phyloP scores from a whole-genome alignment of 768 basidiomycete species.

The Baorangia bicolor region DNA sequence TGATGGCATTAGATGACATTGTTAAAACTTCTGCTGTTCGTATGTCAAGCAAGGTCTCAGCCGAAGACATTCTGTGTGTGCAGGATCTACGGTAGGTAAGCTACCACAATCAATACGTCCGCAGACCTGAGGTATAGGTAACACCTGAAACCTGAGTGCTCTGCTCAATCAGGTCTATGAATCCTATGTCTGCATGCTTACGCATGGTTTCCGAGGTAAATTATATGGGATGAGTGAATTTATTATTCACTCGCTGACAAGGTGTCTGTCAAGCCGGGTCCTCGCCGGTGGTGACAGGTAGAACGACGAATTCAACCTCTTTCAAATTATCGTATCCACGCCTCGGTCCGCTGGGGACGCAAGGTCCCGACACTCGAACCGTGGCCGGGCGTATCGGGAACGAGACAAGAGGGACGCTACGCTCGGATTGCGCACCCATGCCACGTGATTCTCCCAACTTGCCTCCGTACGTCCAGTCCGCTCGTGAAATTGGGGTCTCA shows the following conservation, averaged over 20 bases:
- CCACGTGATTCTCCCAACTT: not conserved
- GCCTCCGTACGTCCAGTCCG: not conserved
- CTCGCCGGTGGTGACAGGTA: not conserved
- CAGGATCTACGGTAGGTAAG: not conserved
- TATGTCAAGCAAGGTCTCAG: not conserved
- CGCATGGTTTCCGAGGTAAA: not conserved
- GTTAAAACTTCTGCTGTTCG: not conserved
- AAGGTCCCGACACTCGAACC: conserved; percentile 8
- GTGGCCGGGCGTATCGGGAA: conserved; percentile 3
- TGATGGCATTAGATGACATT: too few species aligned
- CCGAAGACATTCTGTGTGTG: not conserved
- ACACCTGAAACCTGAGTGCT: not conserved
- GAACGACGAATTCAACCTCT: not conserved
- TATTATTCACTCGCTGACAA: not conserved
- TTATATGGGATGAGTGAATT: not conserved
- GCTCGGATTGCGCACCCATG: conserved; percentile 18
- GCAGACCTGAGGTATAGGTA: not conserved
- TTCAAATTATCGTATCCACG: not conserved
- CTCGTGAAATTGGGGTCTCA: not conserved
- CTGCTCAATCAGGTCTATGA: not conserved
- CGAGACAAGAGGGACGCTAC: conserved; percentile 15
- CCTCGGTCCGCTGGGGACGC: not conserved
- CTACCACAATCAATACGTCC: not conserved
- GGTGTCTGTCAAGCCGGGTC: too few species aligned
- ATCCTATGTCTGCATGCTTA: not conserved